Evolutionary conservation across 1,139 yeast genomes (phyloP).

Genomic region (Scheffersomyces quercinus): DNA sequence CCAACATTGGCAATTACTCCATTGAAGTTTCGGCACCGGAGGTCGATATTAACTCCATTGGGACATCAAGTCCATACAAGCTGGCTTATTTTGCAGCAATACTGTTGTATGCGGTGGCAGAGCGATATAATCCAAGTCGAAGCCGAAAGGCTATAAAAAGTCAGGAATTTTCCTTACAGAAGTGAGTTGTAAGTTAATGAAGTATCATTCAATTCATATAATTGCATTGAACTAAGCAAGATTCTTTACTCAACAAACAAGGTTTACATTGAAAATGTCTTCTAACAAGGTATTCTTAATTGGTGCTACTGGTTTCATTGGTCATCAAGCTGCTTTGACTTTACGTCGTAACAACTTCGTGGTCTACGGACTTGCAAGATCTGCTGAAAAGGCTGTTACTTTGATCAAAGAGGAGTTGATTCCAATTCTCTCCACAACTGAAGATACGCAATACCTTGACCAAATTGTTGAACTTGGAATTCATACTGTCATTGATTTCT

Average conservation of each 20-base stretch:
- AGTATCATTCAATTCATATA: too few relatives aligned
- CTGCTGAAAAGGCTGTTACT: not conserved
- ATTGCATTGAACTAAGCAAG: not conserved
- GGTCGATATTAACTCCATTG: too few relatives aligned
- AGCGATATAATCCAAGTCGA: too few relatives aligned
- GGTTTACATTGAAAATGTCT: not conserved
- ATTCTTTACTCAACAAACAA: not conserved
- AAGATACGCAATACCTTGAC: not conserved
- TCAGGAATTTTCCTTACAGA: too few relatives aligned
- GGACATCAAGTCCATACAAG: too few relatives aligned
- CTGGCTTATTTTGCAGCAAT: too few relatives aligned
- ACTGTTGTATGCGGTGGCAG: too few relatives aligned
- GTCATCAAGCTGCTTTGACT: not conserved
- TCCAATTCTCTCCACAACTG: not conserved
- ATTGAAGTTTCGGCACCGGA: too few relatives aligned
- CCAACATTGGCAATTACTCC: too few relatives aligned
- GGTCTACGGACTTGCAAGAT: constrained; percentile 1
- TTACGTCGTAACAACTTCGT: not conserved
- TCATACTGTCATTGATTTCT: constrained; percentile 2
- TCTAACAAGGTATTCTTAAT: not conserved
- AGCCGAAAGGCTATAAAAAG: too few relatives aligned
- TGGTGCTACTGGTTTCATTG: constrained; percentile 1
- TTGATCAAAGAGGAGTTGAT: not conserved
- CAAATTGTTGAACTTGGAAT: not conserved
- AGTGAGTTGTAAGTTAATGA: too few relatives aligned